These are phyloP conservation scores for Eimeria necatrix DNA, from an alignment of 169 alveolate species.

Conservation along the genomic window DNA sequence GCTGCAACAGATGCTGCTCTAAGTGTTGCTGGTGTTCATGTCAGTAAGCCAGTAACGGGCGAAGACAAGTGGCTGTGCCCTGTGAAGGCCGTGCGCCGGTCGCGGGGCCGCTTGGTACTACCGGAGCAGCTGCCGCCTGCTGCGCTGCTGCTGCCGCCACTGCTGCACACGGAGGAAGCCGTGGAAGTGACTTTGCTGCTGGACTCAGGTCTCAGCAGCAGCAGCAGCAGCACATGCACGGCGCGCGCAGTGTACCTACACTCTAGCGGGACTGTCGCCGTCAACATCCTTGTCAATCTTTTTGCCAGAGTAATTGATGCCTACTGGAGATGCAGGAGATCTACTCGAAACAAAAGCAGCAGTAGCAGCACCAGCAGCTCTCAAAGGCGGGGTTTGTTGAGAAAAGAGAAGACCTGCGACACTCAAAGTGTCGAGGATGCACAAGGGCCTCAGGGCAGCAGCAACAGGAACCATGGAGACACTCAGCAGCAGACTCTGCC, in stretches of 20 bases:
- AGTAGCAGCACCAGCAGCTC: slow-evolving; percentile 67
- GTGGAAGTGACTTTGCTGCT: slow-evolving; percentile 44
- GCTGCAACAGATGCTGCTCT: slow-evolving; percentile 64
- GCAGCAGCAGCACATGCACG: slow-evolving; percentile 68
- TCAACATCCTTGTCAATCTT: slow-evolving; percentile 45
- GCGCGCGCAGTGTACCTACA: slow-evolving; percentile 73
- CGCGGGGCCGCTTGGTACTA: slow-evolving; percentile 40
- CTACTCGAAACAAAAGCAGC: slow-evolving; percentile 66
- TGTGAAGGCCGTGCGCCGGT: slow-evolving; percentile 31
- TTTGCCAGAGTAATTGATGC: slow-evolving; percentile 54
- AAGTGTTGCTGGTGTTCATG: not conserved
- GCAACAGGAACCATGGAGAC: slow-evolving; percentile 42
- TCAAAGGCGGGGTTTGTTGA: slow-evolving; percentile 12
- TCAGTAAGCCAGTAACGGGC: not conserved
- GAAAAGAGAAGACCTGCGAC: slow-evolving; percentile 6
- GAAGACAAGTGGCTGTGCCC: slow-evolving; percentile 52
- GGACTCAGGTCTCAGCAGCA: slow-evolving; percentile 68
- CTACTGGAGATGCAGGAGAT: slow-evolving; percentile 51
- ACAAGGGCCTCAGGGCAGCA: slow-evolving; percentile 28
- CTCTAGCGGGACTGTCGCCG: slow-evolving; percentile 67
- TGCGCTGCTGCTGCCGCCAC: slow-evolving; percentile 76
- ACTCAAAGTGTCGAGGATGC: not conserved
- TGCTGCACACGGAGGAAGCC: slow-evolving; percentile 74
- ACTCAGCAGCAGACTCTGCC: slow-evolving; percentile 66
- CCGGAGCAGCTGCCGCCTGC: slow-evolving; percentile 66